phyloP scores from a whole-genome alignment of 2,329 filamentous ascomycete species.

The Fusarium sp. region DNA sequence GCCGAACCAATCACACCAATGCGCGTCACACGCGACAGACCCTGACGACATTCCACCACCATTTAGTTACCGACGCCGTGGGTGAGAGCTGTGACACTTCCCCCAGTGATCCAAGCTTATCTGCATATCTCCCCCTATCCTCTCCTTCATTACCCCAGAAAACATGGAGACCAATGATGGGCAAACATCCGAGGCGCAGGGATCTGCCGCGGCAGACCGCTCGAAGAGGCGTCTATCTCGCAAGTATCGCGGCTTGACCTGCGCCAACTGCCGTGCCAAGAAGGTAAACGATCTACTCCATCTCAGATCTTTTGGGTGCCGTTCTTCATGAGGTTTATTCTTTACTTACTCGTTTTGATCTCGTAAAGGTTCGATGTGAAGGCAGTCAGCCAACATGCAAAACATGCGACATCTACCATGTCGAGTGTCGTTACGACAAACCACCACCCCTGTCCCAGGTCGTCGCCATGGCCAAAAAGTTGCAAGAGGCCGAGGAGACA shows the following conservation, averaged over 20 bases:
- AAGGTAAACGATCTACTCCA: neutral
- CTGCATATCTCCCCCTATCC: neutral
- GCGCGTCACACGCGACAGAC: neutral
- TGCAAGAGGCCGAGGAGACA: constrained; percentile 6
- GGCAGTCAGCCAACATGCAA: constrained; percentile 16
- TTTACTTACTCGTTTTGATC: neutral
- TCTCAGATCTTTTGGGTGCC: no score
- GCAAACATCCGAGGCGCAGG: neutral
- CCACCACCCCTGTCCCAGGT: constrained; percentile 4
- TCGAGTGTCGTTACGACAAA: constrained; percentile 14
- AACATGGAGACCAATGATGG: constrained; percentile 9
- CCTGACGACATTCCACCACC: neutral
- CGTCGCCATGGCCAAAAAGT: constrained; percentile 7
- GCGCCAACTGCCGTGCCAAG: constrained; percentile 11
- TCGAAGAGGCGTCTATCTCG: constrained; percentile 11
- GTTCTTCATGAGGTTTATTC: no score
- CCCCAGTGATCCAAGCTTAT: neutral
- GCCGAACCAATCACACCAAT: neutral
- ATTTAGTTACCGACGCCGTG: no score
- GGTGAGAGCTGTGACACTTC: no score
- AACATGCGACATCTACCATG: constrained; percentile 19
- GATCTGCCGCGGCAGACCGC: neutral
- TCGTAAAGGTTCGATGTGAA: constrained; percentile 5
- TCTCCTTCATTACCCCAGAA: neutral
- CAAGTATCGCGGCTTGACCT: constrained; percentile 11